Conservation (phyloP, 257 asterid genomes). For the Cinchona pubescens region DNA sequence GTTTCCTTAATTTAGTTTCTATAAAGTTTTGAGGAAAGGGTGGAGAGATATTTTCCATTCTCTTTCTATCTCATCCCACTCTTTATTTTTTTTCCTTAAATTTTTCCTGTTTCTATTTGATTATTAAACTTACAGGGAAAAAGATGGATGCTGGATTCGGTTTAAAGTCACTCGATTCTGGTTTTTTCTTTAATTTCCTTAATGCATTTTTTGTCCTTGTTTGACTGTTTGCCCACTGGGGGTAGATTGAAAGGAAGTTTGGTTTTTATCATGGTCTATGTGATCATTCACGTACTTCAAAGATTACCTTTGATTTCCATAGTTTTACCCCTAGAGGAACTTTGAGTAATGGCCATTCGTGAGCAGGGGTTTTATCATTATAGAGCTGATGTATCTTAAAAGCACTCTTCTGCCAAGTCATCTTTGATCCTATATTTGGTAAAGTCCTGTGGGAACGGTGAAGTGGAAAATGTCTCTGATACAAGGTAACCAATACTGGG, state of each 20-base stretch:
- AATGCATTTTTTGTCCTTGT: neutral
- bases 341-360: too few species aligned
- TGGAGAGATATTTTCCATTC: too few species aligned
- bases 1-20: too few species aligned
- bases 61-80: too few species aligned
- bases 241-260: neutral
- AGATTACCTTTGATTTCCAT: neutral
- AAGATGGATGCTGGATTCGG: too few species aligned
- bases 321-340: neutral
- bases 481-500: neutral
- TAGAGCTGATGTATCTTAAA: neutral
- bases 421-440: neutral
- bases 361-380: too few species aligned
- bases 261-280: neutral
- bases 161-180: too few species aligned
- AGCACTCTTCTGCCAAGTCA: neutral
- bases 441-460: neutral
- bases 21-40: neutral
- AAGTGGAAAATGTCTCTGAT: too few species aligned
- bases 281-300: neutral
- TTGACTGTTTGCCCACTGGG: neutral
- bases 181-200: neutral
- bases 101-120: too few species aligned
- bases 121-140: too few species aligned
- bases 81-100: too few species aligned